These are phyloP conservation scores for Citrus reticulata DNA, from an alignment of 345 rosid species.

Conservation along the genomic window DNA sequence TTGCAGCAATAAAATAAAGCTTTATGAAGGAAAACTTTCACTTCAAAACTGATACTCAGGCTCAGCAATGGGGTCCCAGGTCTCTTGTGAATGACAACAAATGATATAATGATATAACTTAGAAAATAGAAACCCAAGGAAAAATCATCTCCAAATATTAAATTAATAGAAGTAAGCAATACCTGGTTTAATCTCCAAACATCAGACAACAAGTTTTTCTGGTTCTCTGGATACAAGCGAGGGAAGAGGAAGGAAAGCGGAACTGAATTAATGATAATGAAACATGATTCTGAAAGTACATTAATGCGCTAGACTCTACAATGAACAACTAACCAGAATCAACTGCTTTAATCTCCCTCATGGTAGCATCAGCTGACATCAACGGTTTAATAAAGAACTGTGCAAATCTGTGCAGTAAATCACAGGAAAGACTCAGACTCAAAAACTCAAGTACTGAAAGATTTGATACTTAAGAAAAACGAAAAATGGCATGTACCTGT, in stretches of 20 bases:
- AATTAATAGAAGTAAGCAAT: constrained; percentile 1
- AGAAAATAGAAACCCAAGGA: background rate
- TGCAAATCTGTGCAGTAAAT: constrained; percentile 52
- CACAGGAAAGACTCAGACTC: constrained; percentile 19
- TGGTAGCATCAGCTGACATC: constrained; percentile 93
- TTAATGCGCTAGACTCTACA: background rate
- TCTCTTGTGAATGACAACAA: background rate
- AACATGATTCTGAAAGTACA: background rate
- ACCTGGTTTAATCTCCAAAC: constrained; percentile 86
- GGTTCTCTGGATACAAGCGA: constrained; percentile 61
- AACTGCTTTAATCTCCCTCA: constrained; percentile 86
- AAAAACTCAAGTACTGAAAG: constrained; percentile 6
- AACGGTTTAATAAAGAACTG: constrained; percentile 90
- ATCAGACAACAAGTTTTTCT: constrained; percentile 84
- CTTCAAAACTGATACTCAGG: background rate
- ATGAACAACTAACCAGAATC: constrained; percentile 69
- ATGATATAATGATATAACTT: background rate
- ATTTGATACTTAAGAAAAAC: constrained; percentile 8
- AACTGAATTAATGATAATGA: background rate
- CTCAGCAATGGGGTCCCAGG: background rate
- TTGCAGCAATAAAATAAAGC: background rate
- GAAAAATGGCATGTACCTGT: constrained; percentile 43
- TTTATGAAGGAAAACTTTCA: background rate
- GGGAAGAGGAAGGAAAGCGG: constrained; percentile 1
- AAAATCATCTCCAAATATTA: background rate